Conservation (phyloP, 345 rosid genomes). For the Rhodomyrtus tomentosa region DNA sequence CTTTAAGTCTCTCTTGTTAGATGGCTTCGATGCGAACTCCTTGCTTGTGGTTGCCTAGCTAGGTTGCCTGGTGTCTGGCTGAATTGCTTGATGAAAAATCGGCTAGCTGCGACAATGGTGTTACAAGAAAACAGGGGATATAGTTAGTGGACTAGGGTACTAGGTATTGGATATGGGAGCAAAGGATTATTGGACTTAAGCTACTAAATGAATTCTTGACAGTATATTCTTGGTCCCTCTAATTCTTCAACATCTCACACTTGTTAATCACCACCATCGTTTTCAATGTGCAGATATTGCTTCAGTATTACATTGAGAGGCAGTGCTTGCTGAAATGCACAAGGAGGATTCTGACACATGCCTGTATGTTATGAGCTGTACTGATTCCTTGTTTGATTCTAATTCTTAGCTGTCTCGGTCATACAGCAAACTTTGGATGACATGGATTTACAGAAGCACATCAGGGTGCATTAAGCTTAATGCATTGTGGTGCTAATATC, state of each 20-base stretch:
- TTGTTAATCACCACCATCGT: not conserved
- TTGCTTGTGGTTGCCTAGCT: not conserved
- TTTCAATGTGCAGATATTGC: slow-evolving; percentile 40
- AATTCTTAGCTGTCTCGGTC: not conserved
- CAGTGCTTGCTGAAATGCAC: slow-evolving; percentile 94
- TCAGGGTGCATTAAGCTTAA: not conserved
- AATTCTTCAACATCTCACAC: not conserved
- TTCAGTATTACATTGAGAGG: slow-evolving; percentile 77
- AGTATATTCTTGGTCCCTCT: not conserved
- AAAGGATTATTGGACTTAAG: not conserved
- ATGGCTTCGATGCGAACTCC: not conserved
- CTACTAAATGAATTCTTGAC: not conserved
- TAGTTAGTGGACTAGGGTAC: not conserved
- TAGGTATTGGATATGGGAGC: not conserved
- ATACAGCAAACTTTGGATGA: not conserved
- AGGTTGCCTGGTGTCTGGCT: not conserved
- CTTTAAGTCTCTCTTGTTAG: not conserved
- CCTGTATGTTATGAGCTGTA: slow-evolving; percentile 38
- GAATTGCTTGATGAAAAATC: not conserved
- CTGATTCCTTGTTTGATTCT: not conserved
- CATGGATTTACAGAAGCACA: not conserved
- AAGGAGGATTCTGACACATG: slow-evolving; percentile 56
- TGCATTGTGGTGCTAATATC: not conserved
- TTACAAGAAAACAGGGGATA: not conserved
- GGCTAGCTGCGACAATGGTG: not conserved